Evolutionary conservation across 345 rosid species (phyloP).

Genomic region (Acer negundo): DNA sequence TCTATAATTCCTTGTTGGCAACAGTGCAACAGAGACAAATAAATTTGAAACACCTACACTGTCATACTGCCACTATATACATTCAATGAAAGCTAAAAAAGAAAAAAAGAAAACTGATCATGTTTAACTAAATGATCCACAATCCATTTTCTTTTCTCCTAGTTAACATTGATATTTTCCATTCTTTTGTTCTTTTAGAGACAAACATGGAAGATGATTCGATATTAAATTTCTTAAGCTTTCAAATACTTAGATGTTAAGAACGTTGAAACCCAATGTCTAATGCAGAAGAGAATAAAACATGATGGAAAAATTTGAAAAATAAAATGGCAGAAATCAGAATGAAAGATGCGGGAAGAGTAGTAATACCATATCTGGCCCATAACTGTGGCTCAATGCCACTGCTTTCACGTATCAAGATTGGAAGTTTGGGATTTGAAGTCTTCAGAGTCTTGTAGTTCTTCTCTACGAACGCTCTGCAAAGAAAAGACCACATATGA

Average conservation of each 20-base stretch:
- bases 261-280: too few relatives aligned
- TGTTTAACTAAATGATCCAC: background rate
- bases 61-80: background rate
- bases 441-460: constrained; percentile 88
- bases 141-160: too few relatives aligned
- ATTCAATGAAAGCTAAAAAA: background rate
- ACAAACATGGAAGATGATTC: background rate
- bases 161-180: background rate
- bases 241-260: background rate
- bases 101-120: background rate
- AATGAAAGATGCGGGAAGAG: background rate
- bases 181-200: background rate
- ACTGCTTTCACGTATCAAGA: constrained; percentile 82
- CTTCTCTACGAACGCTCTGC: constrained; percentile 75
- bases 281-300: too few relatives aligned
- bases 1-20: background rate
- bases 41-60: background rate
- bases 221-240: background rate
- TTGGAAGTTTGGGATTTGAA: constrained; percentile 82
- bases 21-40: background rate
- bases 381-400: constrained; percentile 88
- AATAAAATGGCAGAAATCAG: background rate
- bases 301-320: background rate
- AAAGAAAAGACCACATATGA: background rate
- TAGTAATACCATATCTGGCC: constrained; percentile 82